Evolutionary conservation across 2,329 filamentous ascomycete species (phyloP), one percentile per base, ranked within the genome.

Genomic region (Ophiocordyceps australis): DNA sequence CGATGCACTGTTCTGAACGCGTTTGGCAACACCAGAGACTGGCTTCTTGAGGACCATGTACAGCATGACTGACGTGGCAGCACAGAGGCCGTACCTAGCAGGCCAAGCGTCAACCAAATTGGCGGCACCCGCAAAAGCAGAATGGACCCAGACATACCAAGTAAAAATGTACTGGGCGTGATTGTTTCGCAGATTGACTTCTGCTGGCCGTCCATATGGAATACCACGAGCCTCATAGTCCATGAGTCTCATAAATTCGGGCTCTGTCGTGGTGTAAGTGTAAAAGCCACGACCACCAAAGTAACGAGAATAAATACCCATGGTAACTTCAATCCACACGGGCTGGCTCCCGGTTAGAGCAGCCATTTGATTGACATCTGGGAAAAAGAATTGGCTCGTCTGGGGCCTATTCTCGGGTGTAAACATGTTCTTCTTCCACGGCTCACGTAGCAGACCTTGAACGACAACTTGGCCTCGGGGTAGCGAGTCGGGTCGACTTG

Each of bases 101-200:
- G 10, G 19, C 7, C n/a, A n/a, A 15, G 21, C 18, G 17, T 23
- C 15, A 34, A 30, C 26, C 14, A 24, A 20, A 20, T 23, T 16
- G 14, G 17, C 10, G 15, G 20, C 20, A 31, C 28, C 11, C 24
- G 9, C 10, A 14, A 23, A 23, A 14, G 17, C 12, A n/a, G n/a
- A n/a, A n/a, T n/a, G n/a, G n/a, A n/a, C n/a, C n/a, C 23, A 13
- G 25, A 17, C 73, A 44, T 69, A 95, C 89, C 89, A 98, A 37
- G 89, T 98, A 50, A 94, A 89, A 38, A 98, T 98, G 52, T 98
- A 98, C 59, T 95, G 89, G 35, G 81, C 74, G 52, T 98, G 89
- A 53, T 92, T 95, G 48, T 98, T 98, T 47, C 82, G 70, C 44
- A 98, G 57, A 47, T 91, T 92, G 32, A 98, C 85, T 53, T 92